phyloP scores from a whole-genome alignment of 2,329 filamentous ascomycete genomes.

The Fusarium bactridioides region DNA sequence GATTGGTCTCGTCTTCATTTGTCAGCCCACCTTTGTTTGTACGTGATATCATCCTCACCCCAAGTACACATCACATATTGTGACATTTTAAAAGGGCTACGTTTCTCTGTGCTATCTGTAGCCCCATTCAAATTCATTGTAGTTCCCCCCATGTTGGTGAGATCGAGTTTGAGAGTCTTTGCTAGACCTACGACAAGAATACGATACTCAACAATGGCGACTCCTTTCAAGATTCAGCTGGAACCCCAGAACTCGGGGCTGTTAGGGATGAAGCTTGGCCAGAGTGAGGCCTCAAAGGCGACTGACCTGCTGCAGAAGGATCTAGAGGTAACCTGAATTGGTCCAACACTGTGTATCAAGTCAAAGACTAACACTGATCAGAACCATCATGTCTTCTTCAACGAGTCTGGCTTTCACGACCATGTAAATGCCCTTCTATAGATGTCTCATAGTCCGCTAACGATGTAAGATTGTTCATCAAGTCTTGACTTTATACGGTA shows the following conservation, averaged over 20 bases:
- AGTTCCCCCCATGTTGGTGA: conserved; percentile 21
- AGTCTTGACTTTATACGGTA: conserved; percentile 77
- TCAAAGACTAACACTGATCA: background rate
- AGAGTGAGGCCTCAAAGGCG: conserved; percentile 67
- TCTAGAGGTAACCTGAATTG: conserved; percentile 57
- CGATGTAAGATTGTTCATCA: conserved; percentile 71
- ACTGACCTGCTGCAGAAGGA: conserved; percentile 79
- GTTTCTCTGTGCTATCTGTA: background rate
- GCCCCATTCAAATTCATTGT: background rate
- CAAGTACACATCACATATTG: background rate
- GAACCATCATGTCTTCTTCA: conserved; percentile 82
- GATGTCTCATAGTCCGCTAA: background rate
- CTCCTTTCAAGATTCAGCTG: conserved; percentile 58
- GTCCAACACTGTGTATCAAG: background rate
- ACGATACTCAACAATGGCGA: conserved; percentile 50
- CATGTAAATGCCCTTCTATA: conserved; percentile 60
- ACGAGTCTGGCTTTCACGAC: conserved; percentile 78
- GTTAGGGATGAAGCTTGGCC: conserved; percentile 55
- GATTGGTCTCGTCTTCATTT: background rate
- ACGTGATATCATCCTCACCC: conserved; percentile 14
- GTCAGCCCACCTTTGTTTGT: conserved; percentile 15
- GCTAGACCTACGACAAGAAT: conserved; percentile 5
- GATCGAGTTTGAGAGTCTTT: conserved; percentile 16
- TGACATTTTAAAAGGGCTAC: background rate
- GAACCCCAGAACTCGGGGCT: conserved; percentile 59